phyloP scores from a whole-genome alignment of 2,329 filamentous ascomycete genomes.

The Colletotrichum somersetense region DNA sequence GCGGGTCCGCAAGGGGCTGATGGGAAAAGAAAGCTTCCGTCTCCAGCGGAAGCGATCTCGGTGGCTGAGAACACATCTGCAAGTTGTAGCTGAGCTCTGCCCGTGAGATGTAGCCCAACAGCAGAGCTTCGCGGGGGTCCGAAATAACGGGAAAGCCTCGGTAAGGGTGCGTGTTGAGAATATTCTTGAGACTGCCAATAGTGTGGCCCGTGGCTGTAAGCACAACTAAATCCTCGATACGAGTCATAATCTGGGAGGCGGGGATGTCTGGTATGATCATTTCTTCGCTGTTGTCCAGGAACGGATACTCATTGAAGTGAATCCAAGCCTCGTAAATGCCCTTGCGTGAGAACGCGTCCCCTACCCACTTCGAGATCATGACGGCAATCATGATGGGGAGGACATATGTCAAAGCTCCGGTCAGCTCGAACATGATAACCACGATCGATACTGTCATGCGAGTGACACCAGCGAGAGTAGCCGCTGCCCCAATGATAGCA shows the following conservation, averaged over 20 bases:
- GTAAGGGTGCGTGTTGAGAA: slow-evolving; percentile 81
- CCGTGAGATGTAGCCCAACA: slow-evolving; percentile 94
- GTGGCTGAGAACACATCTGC: slow-evolving; percentile 68
- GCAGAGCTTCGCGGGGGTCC: slow-evolving; percentile 79
- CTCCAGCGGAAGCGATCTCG: slow-evolving; percentile 72
- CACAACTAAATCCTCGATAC: slow-evolving; percentile 88
- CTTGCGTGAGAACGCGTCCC: slow-evolving; percentile 90
- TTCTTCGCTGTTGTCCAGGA: slow-evolving; percentile 91
- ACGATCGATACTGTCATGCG: slow-evolving; percentile 98
- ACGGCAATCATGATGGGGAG: slow-evolving; percentile 99
- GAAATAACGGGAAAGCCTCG: slow-evolving; percentile 93
- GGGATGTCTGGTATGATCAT: slow-evolving; percentile 81
- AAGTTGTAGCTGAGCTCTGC: slow-evolving; percentile 90
- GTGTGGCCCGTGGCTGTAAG: slow-evolving; percentile 91
- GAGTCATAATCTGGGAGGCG: slow-evolving; percentile 91
- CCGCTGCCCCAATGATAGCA: slow-evolving; percentile 94
- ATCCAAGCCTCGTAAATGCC: slow-evolving; percentile 99
- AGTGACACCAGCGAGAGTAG: slow-evolving; percentile 92
- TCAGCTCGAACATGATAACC: slow-evolving; percentile 99
- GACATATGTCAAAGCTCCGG: slow-evolving; percentile 94
- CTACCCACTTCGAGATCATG: slow-evolving; percentile 98
- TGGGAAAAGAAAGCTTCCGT: slow-evolving; percentile 89
- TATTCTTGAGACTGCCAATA: slow-evolving; percentile 76
- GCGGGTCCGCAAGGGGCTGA: slow-evolving; percentile 83
- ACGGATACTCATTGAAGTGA: slow-evolving; percentile 93